These are phyloP conservation scores for Leishmania amazonensis DNA, from an alignment of 208 protist species.

Conservation along the genomic window DNA sequence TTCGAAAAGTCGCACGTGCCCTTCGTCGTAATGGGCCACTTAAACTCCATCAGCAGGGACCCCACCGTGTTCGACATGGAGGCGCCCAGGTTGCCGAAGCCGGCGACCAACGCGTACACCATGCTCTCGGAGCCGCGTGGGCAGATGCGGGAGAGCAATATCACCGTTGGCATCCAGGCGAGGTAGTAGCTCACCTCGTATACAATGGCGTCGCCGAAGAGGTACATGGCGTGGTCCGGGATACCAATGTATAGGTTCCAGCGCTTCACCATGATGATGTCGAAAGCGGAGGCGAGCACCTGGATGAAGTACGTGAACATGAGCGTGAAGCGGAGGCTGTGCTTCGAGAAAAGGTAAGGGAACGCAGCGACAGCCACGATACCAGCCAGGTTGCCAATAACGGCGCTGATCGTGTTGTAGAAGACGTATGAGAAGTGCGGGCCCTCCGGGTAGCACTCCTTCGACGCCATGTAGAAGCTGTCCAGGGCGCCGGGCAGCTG, in stretches of 20 bases:
- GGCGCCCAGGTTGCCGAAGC: conserved; percentile 80
- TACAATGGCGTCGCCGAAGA: conserved; percentile 74
- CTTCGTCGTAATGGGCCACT: conserved; percentile 48
- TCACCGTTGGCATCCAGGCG: conserved; percentile 76
- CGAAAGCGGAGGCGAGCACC: conserved; percentile 60
- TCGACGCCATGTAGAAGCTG: conserved; percentile 55
- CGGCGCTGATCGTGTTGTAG: conserved; percentile 59
- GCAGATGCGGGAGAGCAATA: conserved; percentile 85
- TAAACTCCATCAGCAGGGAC: conserved; percentile 62
- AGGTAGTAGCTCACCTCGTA: conserved; percentile 78
- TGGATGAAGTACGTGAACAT: conserved; percentile 65
- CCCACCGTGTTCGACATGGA: conserved; percentile 55
- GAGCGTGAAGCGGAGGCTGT: conserved; percentile 69
- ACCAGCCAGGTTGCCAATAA: conserved; percentile 60
- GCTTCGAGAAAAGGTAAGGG: conserved; percentile 63
- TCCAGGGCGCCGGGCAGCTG: conserved; percentile 63
- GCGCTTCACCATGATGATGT: conserved; percentile 80
- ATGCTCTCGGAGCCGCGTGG: conserved; percentile 80
- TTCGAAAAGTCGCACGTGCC: conserved; percentile 73
- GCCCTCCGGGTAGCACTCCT: conserved; percentile 47
- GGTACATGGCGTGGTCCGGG: conserved; percentile 72
- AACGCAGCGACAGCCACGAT: conserved; percentile 65
- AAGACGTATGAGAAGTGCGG: conserved; percentile 74
- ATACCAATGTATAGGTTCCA: conserved; percentile 67
- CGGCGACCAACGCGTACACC: conserved; percentile 84